Conservation (phyloP, 75 land plant genomes). For the Selaginella moellendorffii region DNA sequence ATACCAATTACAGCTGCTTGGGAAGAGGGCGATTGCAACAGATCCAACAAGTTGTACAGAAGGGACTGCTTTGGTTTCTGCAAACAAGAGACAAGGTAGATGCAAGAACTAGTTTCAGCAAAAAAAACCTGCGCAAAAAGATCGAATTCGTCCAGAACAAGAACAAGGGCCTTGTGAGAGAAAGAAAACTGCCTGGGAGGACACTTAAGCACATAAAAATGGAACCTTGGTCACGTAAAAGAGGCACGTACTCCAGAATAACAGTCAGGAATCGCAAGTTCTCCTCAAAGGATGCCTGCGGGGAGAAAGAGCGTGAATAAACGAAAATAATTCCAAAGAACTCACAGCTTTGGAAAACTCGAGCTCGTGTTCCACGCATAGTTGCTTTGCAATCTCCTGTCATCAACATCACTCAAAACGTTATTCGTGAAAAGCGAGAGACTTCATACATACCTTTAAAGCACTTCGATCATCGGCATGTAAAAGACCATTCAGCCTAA, state of each 20-base stretch:
- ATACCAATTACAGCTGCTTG: conserved; percentile 89
- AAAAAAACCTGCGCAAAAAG: conserved; percentile 70
- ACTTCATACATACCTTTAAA: conserved; percentile 47
- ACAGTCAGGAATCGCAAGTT: conserved; percentile 37
- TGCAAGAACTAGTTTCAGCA: background rate
- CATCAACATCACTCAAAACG: too few relatives aligned
- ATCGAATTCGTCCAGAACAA: conserved; percentile 90
- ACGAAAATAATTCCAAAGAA: background rate
- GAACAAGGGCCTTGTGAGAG: conserved; percentile 72
- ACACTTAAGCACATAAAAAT: background rate
- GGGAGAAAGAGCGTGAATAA: background rate
- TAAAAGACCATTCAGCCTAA: conserved; percentile 69
- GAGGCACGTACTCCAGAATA: conserved; percentile 38
- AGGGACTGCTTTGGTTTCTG: conserved; percentile 59
- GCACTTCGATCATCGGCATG: conserved; percentile 83
- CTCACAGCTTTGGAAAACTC: conserved; percentile 44
- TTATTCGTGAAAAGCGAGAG: conserved; percentile 2
- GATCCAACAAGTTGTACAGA: conserved; percentile 84
- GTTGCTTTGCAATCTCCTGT: conserved; percentile 58
- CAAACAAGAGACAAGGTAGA: background rate
- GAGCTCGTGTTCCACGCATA: conserved; percentile 46
- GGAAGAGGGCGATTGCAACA: conserved; percentile 74
- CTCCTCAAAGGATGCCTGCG: conserved; percentile 54
- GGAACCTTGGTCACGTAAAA: too few relatives aligned
- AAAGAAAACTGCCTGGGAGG: conserved; percentile 69